Conservation (phyloP, 2,329 filamentous ascomycete genomes). For the Nothopassalora personata region DNA sequence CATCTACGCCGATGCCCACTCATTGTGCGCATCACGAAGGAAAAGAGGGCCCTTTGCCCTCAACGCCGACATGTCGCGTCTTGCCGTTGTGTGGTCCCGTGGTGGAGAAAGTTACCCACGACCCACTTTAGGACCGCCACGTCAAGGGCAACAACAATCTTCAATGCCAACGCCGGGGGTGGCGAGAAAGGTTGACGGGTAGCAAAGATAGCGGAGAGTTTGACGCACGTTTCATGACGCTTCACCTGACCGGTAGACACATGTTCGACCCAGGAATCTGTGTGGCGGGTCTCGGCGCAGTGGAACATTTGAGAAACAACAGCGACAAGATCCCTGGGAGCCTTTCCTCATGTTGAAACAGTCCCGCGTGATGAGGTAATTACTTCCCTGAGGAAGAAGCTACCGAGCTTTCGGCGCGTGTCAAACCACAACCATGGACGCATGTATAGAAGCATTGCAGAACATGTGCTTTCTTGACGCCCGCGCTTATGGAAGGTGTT, state of each 20-base stretch:
- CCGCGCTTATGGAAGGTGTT: not conserved
- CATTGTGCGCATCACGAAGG: not conserved
- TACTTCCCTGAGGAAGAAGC: not conserved
- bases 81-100: not conserved
- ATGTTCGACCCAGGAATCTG: not conserved
- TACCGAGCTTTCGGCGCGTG: not conserved
- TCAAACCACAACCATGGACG: not conserved
- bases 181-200: not conserved
- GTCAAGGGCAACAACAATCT: not conserved
- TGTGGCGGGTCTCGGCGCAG: not conserved
- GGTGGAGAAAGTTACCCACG: not conserved
- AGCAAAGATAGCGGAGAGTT: not conserved
- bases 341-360: not conserved
- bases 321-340: not conserved
- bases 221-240: slow-evolving; percentile 1
- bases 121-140: not conserved
- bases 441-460: not conserved
- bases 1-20: not conserved
- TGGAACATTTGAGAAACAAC: not conserved
- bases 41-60: not conserved
- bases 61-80: not conserved
- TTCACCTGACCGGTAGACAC: not conserved
- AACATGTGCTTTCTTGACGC: not conserved
- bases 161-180: not conserved
- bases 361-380: not conserved